Evolutionary conservation across 2,329 filamentous ascomycete species (phyloP).

Genomic region (Botrytis porri): DNA sequence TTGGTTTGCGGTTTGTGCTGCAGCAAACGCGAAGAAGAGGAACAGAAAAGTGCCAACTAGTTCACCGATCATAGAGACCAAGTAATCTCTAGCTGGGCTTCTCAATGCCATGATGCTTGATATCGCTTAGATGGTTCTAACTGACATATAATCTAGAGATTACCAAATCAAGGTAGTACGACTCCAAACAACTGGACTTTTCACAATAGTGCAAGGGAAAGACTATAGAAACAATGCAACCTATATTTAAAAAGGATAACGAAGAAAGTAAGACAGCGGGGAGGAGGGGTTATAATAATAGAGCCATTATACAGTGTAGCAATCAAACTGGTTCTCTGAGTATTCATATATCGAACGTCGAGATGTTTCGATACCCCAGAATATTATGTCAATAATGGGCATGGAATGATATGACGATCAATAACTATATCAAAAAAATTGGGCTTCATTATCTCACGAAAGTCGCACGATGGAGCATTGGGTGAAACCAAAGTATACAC

Average conservation of each 20-base stretch:
- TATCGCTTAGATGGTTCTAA: neutral
- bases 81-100: conserved; percentile 36
- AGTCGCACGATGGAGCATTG: neutral
- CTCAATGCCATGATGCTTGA: neutral
- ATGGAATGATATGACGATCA: neutral
- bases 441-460: neutral
- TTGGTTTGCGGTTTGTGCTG: conserved; percentile 28
- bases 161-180: neutral
- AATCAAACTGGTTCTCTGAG: neutral
- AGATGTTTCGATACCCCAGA: neutral
- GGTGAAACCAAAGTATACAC: neutral
- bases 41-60: conserved; percentile 48
- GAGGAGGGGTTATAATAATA: conserved; percentile 4
- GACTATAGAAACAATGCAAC: neutral
- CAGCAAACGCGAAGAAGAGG: conserved; percentile 31
- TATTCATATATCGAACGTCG: neutral
- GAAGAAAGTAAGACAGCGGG: neutral
- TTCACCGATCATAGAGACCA: conserved; percentile 47
- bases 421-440: neutral
- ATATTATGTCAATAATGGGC: neutral
- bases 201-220: neutral
- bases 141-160: neutral
- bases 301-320: neutral
- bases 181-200: neutral
- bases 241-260: neutral